Conservation (phyloP, 441 rosid genomes). For the Croton setiger region DNA sequence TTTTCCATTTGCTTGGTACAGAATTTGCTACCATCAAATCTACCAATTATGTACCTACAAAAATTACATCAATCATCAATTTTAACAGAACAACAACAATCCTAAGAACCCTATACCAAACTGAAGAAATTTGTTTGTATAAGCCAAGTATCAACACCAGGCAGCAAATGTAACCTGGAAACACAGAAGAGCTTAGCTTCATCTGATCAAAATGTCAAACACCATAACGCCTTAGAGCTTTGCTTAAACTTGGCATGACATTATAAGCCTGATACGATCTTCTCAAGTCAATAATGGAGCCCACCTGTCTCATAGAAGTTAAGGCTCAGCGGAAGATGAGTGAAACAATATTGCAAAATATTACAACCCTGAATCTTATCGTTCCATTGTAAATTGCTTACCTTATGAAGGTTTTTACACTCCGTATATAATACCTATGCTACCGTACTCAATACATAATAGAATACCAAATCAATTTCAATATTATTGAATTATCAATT, state of each 20-base stretch:
- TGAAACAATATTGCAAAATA: background rate
- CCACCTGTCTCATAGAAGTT: conserved; percentile 50
- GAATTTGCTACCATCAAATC: background rate
- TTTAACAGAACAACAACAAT: background rate
- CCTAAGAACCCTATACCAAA: background rate
- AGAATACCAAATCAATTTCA: background rate
- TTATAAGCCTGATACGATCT: conserved; percentile 96
- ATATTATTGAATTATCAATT: no score
- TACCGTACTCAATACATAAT: background rate
- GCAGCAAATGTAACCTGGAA: conserved; percentile 17
- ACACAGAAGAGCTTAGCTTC: conserved; percentile 4
- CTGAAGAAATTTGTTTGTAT: background rate
- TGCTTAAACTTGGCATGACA: conserved; percentile 94
- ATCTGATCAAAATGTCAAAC: conserved; percentile 32
- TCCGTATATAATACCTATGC: background rate
- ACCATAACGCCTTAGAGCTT: conserved; percentile 77
- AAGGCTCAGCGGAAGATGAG: background rate
- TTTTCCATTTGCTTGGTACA: background rate
- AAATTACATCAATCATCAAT: background rate
- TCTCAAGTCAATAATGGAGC: conserved; percentile 92
- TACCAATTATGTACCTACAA: background rate
- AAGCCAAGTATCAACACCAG: background rate
- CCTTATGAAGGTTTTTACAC: background rate
- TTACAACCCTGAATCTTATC: background rate
- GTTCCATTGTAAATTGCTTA: background rate